A percentile compares a stretch with the other conserved stretches of the same genome.
Evolutionary conservation across 768 basidiomycete genomes (phyloP).

Genomic region (Podaxis sp.): DNA sequence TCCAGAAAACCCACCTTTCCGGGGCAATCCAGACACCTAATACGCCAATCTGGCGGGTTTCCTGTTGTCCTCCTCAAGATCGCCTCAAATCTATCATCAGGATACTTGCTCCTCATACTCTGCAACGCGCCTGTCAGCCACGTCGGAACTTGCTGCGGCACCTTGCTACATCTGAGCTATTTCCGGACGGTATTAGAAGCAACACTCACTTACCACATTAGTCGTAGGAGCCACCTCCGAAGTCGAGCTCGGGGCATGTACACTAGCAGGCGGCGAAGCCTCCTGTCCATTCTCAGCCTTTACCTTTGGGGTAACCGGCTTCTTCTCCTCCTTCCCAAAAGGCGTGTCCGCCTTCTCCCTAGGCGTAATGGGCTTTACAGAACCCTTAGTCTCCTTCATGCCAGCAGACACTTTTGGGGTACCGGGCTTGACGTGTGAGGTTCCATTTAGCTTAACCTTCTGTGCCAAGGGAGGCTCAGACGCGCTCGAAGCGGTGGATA

Average conservation of each 20-base stretch:
- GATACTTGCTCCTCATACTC: conserved; percentile 68
- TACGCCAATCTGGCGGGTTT: conserved; percentile 79
- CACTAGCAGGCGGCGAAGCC: conserved; percentile 4
- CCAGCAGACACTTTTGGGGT: conserved; percentile 10
- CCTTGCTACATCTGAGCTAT: conserved; percentile 1
- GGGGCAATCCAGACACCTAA: conserved; percentile 91
- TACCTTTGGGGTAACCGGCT: conserved; percentile 17
- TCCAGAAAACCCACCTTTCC: conserved; percentile 65
- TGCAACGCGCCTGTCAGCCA: conserved; percentile 76
- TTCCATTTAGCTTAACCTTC: conserved; percentile 60
- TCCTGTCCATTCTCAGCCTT: conserved; percentile 15
- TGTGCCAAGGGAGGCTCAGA: conserved; percentile 77
- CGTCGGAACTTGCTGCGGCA: conserved; percentile 47
- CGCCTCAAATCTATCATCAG: conserved; percentile 81
- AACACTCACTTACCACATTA: conserved; percentile 11
- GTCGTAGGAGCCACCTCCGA: conserved; percentile 23
- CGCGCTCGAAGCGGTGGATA: conserved; percentile 70
- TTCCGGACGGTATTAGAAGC: background rate
- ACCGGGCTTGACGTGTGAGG: conserved; percentile 29
- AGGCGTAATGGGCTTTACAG: conserved; percentile 14
- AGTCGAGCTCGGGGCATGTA: conserved; percentile 17
- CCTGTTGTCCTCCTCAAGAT: conserved; percentile 60
- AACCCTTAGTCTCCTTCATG: conserved; percentile 13
- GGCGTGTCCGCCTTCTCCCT: conserved; percentile 9
- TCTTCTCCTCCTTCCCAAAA: conserved; percentile 11